These are phyloP conservation scores for Lachnellula suecica DNA, from an alignment of 2,329 filamentous ascomycete species.

Conservation along the genomic window DNA sequence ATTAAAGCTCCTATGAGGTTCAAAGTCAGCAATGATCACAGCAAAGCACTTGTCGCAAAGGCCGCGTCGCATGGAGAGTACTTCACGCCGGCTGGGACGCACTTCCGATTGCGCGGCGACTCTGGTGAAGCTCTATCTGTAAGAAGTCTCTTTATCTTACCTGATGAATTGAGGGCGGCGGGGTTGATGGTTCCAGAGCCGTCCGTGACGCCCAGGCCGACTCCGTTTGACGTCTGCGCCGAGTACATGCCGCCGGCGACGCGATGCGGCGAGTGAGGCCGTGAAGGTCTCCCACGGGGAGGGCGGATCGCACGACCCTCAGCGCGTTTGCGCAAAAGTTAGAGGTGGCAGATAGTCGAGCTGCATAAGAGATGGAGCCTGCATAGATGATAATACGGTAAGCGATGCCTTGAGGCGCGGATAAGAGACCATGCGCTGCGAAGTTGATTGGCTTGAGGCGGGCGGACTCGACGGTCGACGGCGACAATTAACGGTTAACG, in stretches of 20 bases:
- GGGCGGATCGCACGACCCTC: constrained; percentile 12
- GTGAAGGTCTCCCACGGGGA: constrained; percentile 20
- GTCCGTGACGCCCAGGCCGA: constrained; percentile 54
- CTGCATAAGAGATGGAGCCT: constrained; percentile 15
- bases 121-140: constrained; percentile 13
- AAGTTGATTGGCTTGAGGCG: constrained; percentile 11
- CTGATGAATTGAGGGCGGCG: constrained; percentile 77
- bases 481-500: background rate
- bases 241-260: constrained; percentile 47
- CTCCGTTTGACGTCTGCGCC: constrained; percentile 63
- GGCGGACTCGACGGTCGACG: background rate
- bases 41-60: constrained; percentile 18
- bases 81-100: constrained; percentile 4
- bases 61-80: constrained; percentile 19
- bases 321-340: constrained; percentile 25
- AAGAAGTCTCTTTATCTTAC: constrained; percentile 48
- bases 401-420: constrained; percentile 10
- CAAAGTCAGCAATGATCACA: constrained; percentile 19
- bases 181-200: constrained; percentile 90
- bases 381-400: constrained; percentile 9
- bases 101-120: constrained; percentile 13
- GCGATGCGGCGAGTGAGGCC: constrained; percentile 43
- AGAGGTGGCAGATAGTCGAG: constrained; percentile 12
- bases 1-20: constrained; percentile 26
- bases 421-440: constrained; percentile 16